A percentile compares a stretch with the other conserved stretches of the same genome.
These are phyloP conservation scores for Nakazawaea siamensis DNA, from an alignment of 805 yeast species.

Conservation along the genomic window DNA sequence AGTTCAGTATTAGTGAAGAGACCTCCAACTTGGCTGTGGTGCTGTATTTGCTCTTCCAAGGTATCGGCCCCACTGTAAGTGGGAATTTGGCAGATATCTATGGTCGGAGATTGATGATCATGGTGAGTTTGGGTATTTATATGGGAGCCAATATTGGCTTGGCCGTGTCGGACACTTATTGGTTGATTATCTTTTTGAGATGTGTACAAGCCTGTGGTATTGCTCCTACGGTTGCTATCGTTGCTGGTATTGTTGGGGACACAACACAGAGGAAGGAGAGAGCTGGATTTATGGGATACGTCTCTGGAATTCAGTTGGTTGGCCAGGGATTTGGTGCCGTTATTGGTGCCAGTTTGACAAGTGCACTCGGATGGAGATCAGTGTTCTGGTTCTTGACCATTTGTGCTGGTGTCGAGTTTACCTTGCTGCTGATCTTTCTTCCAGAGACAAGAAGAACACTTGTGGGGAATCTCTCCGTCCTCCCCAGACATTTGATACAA, in stretches of 20 bases:
- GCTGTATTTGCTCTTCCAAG: constrained; percentile 62
- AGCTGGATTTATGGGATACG: constrained; percentile 57
- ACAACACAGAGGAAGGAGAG: constrained; percentile 48
- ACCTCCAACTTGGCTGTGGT: constrained; percentile 58
- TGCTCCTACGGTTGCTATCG: constrained; percentile 60
- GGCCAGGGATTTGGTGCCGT: constrained; percentile 71
- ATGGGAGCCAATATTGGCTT: constrained; percentile 52
- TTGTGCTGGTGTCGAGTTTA: constrained; percentile 39
- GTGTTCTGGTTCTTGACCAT: constrained; percentile 60
- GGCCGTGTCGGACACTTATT: constrained; percentile 41
- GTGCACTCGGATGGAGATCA: constrained; percentile 55
- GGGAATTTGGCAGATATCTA: constrained; percentile 54
- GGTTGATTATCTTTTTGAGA: constrained; percentile 50
- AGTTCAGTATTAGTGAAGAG: constrained; percentile 43
- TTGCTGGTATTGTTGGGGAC: constrained; percentile 63
- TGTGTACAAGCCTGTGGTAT: constrained; percentile 67
- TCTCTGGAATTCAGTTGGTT: constrained; percentile 47
- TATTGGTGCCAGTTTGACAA: constrained; percentile 39
- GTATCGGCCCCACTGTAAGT: constrained; percentile 53
- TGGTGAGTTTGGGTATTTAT: constrained; percentile 39
- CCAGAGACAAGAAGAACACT: constrained; percentile 31
- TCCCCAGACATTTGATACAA: constrained; percentile 5
- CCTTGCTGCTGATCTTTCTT: constrained; percentile 23
- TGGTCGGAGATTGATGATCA: constrained; percentile 58
- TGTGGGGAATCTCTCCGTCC: constrained; percentile 25